phyloP scores from a whole-genome alignment of 495 filamentous ascomycete species.

The Daldinia decipiens region DNA sequence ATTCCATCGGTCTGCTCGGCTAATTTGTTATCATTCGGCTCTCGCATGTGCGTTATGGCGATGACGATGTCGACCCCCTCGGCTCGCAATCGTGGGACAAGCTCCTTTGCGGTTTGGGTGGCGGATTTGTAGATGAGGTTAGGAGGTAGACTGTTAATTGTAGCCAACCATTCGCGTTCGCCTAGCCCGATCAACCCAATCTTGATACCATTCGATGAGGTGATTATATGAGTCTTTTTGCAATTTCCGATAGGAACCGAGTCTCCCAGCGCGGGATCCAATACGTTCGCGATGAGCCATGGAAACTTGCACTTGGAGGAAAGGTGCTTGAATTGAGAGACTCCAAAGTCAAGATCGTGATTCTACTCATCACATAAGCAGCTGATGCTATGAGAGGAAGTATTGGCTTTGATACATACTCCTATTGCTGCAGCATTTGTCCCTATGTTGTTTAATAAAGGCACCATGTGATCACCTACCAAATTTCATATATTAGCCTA shows the following conservation, averaged over 20 bases:
- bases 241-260: conserved; percentile 74
- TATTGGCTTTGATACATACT: conserved; percentile 59
- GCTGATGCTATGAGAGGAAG: background rate
- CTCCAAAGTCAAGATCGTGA: conserved; percentile 95
- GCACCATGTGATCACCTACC: conserved; percentile 81
- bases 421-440: conserved; percentile 83
- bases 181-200: conserved; percentile 86
- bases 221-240: conserved; percentile 74
- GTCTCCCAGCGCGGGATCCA: conserved; percentile 72
- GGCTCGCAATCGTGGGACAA: conserved; percentile 74
- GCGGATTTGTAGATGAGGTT: conserved; percentile 83
- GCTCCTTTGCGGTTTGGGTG: conserved; percentile 71
- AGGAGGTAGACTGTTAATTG: conserved; percentile 85
- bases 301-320: conserved; percentile 81
- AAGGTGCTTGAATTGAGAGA: conserved; percentile 77
- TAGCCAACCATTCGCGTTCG: conserved; percentile 81
- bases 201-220: conserved; percentile 83
- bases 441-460: conserved; percentile 79
- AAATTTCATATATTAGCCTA: conserved; percentile 28
- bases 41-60: conserved; percentile 83
- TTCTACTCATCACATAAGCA: conserved; percentile 62
- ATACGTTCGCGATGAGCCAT: conserved; percentile 83
- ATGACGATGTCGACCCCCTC: conserved; percentile 84
- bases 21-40: conserved; percentile 86
- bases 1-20: conserved; percentile 73